Conservation (phyloP, 2,329 filamentous ascomycete genomes). For the Ascomycota sp. region DNA sequence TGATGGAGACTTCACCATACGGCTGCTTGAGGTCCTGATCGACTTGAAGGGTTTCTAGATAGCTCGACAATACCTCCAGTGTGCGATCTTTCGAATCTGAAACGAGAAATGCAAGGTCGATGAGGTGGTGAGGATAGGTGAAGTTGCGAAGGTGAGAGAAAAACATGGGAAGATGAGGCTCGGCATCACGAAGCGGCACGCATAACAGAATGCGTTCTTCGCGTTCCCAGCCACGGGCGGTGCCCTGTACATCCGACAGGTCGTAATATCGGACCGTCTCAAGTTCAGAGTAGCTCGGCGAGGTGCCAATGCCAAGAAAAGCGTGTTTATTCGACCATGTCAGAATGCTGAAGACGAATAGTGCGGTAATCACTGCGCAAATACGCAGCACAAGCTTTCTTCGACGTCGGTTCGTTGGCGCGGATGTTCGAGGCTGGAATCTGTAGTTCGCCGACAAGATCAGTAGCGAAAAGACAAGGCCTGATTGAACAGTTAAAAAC, state of each 20-base stretch:
- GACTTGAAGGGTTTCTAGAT: slow-evolving; percentile 60
- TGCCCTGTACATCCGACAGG: slow-evolving; percentile 75
- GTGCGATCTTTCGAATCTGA: slow-evolving; percentile 94
- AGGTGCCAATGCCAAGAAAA: slow-evolving; percentile 51
- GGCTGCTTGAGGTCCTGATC: slow-evolving; percentile 60
- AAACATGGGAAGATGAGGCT: slow-evolving; percentile 89
- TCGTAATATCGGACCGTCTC: slow-evolving; percentile 97
- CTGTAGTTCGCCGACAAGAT: slow-evolving; percentile 4
- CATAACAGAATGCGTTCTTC: slow-evolving; percentile 91
- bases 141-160: slow-evolving; percentile 94
- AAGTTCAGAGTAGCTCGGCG: slow-evolving; percentile 52
- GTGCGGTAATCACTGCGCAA: slow-evolving; percentile 32
- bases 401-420: slow-evolving; percentile 49
- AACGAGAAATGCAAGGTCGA: slow-evolving; percentile 89
- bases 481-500: slow-evolving; percentile 6
- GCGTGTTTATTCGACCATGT: slow-evolving; percentile 47
- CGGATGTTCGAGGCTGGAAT: slow-evolving; percentile 67
- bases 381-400: slow-evolving; percentile 53
- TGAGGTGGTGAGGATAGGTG: slow-evolving; percentile 89
- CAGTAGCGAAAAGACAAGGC: neutral
- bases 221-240: slow-evolving; percentile 82
- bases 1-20: slow-evolving; percentile 91
- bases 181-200: slow-evolving; percentile 81
- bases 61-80: slow-evolving; percentile 50
- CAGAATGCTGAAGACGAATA: slow-evolving; percentile 52